Evolutionary conservation across 352 stramenopile genomes (phyloP), one percentile per base, ranked within the genome.

Genomic region (Phytophthora citricola): DNA sequence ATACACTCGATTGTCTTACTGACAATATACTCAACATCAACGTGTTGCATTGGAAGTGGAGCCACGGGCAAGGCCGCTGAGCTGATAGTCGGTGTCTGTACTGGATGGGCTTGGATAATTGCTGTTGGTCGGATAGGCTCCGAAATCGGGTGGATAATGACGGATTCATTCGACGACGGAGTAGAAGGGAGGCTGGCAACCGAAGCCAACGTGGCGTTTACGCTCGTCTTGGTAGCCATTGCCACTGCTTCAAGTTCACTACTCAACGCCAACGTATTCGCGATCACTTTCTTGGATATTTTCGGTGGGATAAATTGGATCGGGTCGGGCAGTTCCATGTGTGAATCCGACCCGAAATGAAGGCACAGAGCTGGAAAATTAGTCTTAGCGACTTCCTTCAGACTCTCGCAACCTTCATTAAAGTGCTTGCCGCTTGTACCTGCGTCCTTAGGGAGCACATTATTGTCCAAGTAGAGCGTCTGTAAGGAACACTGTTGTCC

Each of bases 1-100:
- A 88, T 87, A 36, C 75, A 83, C 61, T 88, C 79, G 26, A 90
- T 86, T 0, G 81, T 90, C 40, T 78, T 79, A 60, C 70, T 84
- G 45, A 90, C 81, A 22, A 90, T 87, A 49, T 76, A 85, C 64
- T 90, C 81, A 20, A 90, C 76, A 40, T 88, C 79, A 0, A 74
- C 55, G 31, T 79, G 69, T 17, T 85, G 76, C 14, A 84, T 47
- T 3, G 66, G 61, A 9, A 68, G n/a, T 12, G 41, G 48, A 15
- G 41, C 27, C 17, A 67, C 27, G 32, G 66, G 38, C 14, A 66
- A 34, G 2, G 43, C 27, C 3, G 53, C n/a, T 12, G 58, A 7
- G 58, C 43, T n/a, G n/a, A 66, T 58, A 31, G 27, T 57, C 11
- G 50, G 22, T 9, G 36, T 27, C 9, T 61, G 53, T 22, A 65